A percentile compares a stretch with the other conserved stretches of the same genome.
These are phyloP conservation scores for Neofusicoccum parvum DNA, from an alignment of 2,329 filamentous ascomycete species.

Conservation along the genomic window DNA sequence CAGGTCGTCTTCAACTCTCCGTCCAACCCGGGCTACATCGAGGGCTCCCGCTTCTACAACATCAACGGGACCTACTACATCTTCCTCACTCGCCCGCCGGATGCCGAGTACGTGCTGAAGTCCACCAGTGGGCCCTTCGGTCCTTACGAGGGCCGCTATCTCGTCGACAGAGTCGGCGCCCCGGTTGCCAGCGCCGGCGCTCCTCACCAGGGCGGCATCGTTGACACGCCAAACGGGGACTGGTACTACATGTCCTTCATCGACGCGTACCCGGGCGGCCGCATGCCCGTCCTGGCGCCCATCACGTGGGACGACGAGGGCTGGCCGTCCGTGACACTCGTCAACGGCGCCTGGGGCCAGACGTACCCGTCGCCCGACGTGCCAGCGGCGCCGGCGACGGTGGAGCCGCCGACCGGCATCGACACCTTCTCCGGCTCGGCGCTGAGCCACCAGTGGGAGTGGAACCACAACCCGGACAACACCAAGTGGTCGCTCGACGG, in stretches of 20 bases:
- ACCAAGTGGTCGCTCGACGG: conserved; percentile 48
- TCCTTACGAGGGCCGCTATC: conserved; percentile 52
- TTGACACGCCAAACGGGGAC: conserved; percentile 53
- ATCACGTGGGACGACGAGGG: conserved; percentile 56
- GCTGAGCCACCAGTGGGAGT: conserved; percentile 57
- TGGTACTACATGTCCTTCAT: conserved; percentile 65
- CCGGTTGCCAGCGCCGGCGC: conserved; percentile 51
- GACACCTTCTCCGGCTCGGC: conserved; percentile 50
- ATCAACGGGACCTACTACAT: conserved; percentile 60
- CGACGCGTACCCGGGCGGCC: conserved; percentile 58
- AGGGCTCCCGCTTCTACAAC: conserved; percentile 61
- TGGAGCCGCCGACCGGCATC: conserved; percentile 35
- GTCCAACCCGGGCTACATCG: conserved; percentile 45
- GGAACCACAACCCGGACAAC: conserved; percentile 64
- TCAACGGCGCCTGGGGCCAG: conserved; percentile 52
- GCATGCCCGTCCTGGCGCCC: conserved; percentile 60
- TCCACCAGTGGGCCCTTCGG: conserved; percentile 52
- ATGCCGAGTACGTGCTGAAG: conserved; percentile 53
- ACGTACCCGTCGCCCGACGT: conserved; percentile 45
- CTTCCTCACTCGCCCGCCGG: conserved; percentile 51
- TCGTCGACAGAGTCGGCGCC: conserved; percentile 47
- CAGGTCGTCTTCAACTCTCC: conserved; percentile 46
- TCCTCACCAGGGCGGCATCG: conserved; percentile 59
- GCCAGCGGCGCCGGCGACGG: conserved; percentile 24
- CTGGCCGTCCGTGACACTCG: conserved; percentile 50